Evolutionary conservation across 495 filamentous ascomycete species (phyloP).

Genomic region (Talaromyces proteolyticus): DNA sequence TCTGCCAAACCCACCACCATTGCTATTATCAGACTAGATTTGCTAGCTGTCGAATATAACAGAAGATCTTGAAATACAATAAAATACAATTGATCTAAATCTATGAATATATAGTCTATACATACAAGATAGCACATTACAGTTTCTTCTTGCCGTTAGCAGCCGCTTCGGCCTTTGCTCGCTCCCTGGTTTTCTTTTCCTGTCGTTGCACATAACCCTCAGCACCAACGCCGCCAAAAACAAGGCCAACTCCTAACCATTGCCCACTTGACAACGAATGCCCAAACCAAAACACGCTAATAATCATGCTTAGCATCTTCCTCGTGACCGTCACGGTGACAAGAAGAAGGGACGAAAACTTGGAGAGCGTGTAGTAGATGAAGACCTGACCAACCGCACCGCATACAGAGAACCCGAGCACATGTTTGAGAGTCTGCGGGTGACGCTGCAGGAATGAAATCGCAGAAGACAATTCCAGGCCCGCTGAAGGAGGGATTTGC

Average conservation of each 20-base stretch:
- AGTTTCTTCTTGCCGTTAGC: slow-evolving; percentile 37
- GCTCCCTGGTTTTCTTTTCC: slow-evolving; percentile 81
- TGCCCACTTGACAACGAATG: slow-evolving; percentile 80
- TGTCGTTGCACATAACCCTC: slow-evolving; percentile 76
- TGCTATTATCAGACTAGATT: neutral
- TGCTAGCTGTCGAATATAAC: too few relatives aligned
- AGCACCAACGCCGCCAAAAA: slow-evolving; percentile 92
- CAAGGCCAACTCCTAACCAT: slow-evolving; percentile 84
- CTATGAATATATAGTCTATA: neutral
- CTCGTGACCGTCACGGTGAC: slow-evolving; percentile 96
- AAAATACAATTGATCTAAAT: neutral
- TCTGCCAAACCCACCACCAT: neutral
- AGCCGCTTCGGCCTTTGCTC: slow-evolving; percentile 43
- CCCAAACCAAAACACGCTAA: slow-evolving; percentile 91
- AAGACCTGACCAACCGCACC: slow-evolving; percentile 94
- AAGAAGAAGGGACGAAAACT: slow-evolving; percentile 84
- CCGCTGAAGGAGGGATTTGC: slow-evolving; percentile 41
- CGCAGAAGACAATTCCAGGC: slow-evolving; percentile 72
- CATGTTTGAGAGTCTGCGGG: slow-evolving; percentile 74
- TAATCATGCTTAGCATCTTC: slow-evolving; percentile 98
- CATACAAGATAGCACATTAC: neutral
- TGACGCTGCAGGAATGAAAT: slow-evolving; percentile 71
- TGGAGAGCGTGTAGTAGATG: slow-evolving; percentile 92
- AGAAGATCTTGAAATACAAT: neutral
- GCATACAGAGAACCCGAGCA: slow-evolving; percentile 86